Conservation (phyloP, 345 rosid species). For the Abelmoschus esculentus region DNA sequence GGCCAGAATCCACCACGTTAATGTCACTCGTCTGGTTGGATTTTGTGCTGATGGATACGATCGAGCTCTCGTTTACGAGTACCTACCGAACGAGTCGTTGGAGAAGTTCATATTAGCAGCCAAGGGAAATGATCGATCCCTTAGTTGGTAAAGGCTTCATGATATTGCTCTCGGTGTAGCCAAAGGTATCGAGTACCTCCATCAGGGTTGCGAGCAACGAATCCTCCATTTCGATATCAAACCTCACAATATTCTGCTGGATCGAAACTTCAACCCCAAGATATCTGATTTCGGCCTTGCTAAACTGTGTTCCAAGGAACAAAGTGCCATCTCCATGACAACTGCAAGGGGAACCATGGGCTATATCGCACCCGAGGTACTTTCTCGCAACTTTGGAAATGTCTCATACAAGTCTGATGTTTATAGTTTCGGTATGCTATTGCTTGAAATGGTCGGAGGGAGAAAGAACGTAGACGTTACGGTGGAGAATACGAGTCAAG, state of each 20-base stretch:
- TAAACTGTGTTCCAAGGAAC: not conserved
- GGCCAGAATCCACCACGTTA: constrained; percentile 4
- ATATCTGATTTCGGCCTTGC: not conserved
- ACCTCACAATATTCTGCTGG: not conserved
- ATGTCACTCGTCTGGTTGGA: not conserved
- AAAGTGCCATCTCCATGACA: not conserved
- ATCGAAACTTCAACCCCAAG: not conserved
- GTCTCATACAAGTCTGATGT: not conserved
- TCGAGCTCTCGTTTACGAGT: not conserved
- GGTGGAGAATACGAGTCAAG: not conserved
- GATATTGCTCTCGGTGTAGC: not conserved
- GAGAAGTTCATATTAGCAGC: not conserved
- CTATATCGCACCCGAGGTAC: not conserved
- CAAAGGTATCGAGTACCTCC: not conserved
- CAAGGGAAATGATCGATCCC: not conserved
- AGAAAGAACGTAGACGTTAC: not conserved
- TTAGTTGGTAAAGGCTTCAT: not conserved
- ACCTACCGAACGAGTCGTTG: not conserved
- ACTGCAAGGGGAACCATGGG: not conserved
- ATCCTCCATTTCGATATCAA: not conserved
- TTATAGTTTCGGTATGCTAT: not conserved
- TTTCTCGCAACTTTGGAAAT: not conserved
- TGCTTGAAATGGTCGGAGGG: constrained; percentile 4
- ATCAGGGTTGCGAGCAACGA: not conserved
- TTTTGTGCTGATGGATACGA: not conserved